A percentile compares a stretch with the other conserved stretches of the same genome.
phyloP scores from a whole-genome alignment of 2,329 filamentous ascomycete species.

The Podosphaera fusca region DNA sequence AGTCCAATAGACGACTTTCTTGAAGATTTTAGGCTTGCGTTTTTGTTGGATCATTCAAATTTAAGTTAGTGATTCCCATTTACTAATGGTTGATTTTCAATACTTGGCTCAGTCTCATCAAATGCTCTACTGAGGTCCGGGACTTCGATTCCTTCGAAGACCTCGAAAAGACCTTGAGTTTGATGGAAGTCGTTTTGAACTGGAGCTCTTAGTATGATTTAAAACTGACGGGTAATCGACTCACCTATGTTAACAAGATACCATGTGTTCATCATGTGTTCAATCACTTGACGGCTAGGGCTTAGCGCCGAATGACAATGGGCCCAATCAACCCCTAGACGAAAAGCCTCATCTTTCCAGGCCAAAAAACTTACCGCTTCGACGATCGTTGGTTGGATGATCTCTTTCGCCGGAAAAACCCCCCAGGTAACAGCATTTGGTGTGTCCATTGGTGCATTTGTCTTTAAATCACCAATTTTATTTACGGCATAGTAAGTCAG shows the following conservation, averaged over 20 bases:
- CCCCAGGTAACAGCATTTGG: constrained; percentile 99
- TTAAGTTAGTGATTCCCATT: too few relatives aligned
- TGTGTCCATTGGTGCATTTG: constrained; percentile 64
- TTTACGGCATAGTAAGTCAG: constrained; percentile 90
- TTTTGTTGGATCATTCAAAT: too few relatives aligned
- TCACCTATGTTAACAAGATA: constrained; percentile 85
- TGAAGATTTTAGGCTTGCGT: too few relatives aligned
- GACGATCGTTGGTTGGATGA: constrained; percentile 99
- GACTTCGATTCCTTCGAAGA: constrained; percentile 62
- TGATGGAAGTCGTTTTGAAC: constrained; percentile 97
- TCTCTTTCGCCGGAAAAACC: constrained; percentile 95
- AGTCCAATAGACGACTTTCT: too few relatives aligned
- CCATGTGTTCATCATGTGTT: constrained; percentile 72
- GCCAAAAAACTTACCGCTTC: constrained; percentile 93
- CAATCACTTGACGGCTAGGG: constrained; percentile 57
- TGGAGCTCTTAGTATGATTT: constrained; percentile 18
- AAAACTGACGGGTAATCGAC: constrained; percentile 13
- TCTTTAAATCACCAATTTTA: constrained; percentile 56
- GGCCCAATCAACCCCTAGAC: constrained; percentile 79
- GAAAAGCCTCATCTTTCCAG: constrained; percentile 96
- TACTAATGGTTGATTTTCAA: too few relatives aligned
- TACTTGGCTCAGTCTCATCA: neutral
- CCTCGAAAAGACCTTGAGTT: constrained; percentile 54
- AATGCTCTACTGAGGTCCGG: constrained; percentile 31
- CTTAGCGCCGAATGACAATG: constrained; percentile 63